Evolutionary conservation across 129 eudicot species (phyloP).

Genomic region (Kitagawia praeruptora): DNA sequence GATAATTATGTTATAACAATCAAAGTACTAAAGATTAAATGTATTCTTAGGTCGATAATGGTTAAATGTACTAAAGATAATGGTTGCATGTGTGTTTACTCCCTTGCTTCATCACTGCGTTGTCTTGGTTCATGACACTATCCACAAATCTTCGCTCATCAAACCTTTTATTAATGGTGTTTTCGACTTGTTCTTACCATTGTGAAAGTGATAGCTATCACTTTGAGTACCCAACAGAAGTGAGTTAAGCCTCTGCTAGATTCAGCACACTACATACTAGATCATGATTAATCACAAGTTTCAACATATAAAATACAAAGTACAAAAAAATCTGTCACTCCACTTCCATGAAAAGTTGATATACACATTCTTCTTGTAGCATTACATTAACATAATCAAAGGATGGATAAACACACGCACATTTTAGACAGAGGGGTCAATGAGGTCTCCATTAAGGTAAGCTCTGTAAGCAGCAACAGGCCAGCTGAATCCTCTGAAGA

Average conservation of each 20-base stretch:
- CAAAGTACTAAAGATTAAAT: too few relatives aligned
- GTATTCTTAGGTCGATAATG: too few relatives aligned
- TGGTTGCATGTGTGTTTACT: too few relatives aligned
- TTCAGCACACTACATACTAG: background rate
- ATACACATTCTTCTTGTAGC: background rate
- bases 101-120: too few relatives aligned
- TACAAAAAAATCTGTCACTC: background rate
- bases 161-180: background rate
- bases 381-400: background rate
- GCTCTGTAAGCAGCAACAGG: conserved; percentile 98
- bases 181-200: too few relatives aligned
- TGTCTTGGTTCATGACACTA: background rate
- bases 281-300: background rate
- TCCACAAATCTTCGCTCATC: background rate
- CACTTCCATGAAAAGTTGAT: background rate
- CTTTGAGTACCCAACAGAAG: background rate
- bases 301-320: background rate
- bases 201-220: background rate
- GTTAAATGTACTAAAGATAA: too few relatives aligned
- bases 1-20: too few relatives aligned
- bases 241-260: background rate
- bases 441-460: conserved; percentile 71
- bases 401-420: background rate
- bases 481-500: conserved; percentile 94
- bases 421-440: conserved; percentile 61